Base-by-base conservation (phyloP, 371 early-diverging fungal genomes). In the Blastocladiella emersonii region DNA sequence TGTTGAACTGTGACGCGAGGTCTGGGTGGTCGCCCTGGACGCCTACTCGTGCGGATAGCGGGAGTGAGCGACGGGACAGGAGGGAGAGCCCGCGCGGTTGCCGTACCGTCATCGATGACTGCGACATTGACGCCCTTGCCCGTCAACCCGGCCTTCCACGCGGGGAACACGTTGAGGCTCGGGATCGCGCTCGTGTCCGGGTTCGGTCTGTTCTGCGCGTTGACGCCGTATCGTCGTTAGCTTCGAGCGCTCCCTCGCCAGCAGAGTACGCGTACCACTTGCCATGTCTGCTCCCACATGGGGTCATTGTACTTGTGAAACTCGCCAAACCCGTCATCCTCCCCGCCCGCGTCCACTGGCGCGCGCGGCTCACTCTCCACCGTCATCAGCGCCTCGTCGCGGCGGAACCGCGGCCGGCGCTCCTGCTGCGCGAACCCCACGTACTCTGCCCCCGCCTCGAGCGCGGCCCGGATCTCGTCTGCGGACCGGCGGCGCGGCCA, bases 101-200 rank as follows among this genome's bases (percentile, higher is more conserved):
- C 2, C 32, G 15, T 66, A 1, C 98, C 98, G 66, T 98, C 98
- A 71, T 98, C 98, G 49, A 98, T 79, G 64, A 98, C 84, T 53
- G 84, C 90, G 0, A 95, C 89, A 21, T 82, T 84, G 0, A 89
- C 82, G 30, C 87, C 87, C 35, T 89, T 78, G 25, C 98, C 98
- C 25, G 90, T 88, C 49, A 92, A 84, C 76, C 86, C 90, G 79
- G 89, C 85, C 57, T 75, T 70, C 98, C 98, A 97, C 36, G 92
- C 86, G 27, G 82, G 87, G 25, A 93, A 89, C 13, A 95, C 84
- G 73, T 97, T 97, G 62, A 95, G 82, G 70, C 3, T 68, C 64
- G 23, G 82, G 70, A 1, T 68, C 64, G 23, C 83, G 70, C 88
- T 88, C 72, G 3, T 35, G 10, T 1, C 25, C 21, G 17, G 39